These are phyloP conservation scores for Populus hybrid DNA, from an alignment of 441 rosid genomes.

Conservation along the genomic window DNA sequence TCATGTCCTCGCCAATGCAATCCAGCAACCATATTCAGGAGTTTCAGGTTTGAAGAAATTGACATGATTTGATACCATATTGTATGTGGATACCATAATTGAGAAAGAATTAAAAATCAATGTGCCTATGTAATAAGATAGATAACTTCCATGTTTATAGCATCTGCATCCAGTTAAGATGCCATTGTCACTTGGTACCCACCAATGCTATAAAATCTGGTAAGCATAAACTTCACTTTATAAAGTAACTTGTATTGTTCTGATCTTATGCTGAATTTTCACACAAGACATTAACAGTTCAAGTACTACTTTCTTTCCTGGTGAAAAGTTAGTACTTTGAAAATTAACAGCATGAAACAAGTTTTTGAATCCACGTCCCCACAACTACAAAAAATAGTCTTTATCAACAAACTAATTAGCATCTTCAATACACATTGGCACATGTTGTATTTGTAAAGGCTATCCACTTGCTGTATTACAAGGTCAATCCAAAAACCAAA, in stretches of 20 bases:
- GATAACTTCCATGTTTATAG: neutral
- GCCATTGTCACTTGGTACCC: constrained; percentile 10
- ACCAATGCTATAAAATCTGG: neutral
- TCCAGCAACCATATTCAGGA: neutral
- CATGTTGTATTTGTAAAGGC: neutral
- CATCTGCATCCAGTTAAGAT: neutral
- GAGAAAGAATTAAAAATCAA: neutral
- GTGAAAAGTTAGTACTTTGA: neutral
- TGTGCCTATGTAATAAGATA: neutral
- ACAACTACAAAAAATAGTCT: neutral
- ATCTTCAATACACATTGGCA: neutral
- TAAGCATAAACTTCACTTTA: neutral
- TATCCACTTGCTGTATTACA: neutral
- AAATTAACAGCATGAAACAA: neutral
- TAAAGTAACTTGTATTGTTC: neutral
- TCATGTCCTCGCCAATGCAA: neutral
- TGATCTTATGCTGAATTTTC: neutral
- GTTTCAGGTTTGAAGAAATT: neutral
- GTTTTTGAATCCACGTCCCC: constrained; percentile 7
- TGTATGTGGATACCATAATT: neutral
- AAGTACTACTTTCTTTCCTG: neutral
- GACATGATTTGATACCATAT: neutral
- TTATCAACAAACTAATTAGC: neutral
- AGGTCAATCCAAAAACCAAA: neutral
- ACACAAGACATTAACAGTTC: neutral